Evolutionary conservation across 192 early-diverging fungal genomes (phyloP).

Genomic region (Chytriomyces confervae): DNA sequence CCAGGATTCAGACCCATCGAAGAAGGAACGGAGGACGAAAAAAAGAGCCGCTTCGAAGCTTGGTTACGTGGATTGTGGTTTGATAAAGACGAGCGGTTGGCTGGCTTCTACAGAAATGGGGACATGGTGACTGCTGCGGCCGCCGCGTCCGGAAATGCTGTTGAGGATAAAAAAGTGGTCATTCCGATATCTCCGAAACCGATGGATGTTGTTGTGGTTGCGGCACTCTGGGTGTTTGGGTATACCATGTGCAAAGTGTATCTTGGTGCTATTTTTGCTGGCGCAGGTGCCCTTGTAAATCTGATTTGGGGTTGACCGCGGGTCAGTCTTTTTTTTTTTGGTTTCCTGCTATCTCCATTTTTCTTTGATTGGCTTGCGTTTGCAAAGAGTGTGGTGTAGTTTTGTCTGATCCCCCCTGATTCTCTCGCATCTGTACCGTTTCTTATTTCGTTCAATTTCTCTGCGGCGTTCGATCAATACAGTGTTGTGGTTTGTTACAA

Average conservation of each 20-base stretch:
- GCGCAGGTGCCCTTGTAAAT: background rate
- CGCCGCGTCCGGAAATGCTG: background rate
- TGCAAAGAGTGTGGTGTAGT: too few species aligned
- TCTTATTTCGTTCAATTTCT: too few species aligned
- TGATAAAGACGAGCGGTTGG: slow-evolving; percentile 86
- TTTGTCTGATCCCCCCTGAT: too few species aligned
- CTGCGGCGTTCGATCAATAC: too few species aligned
- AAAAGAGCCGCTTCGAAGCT: slow-evolving; percentile 57
- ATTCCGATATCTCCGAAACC: background rate
- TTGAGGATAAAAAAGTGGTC: background rate
- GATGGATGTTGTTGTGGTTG: slow-evolving; percentile 5
- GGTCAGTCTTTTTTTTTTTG: background rate
- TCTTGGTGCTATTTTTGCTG: background rate
- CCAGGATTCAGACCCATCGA: slow-evolving; percentile 45
- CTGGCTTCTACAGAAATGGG: slow-evolving; percentile 77
- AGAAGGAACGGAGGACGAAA: slow-evolving; percentile 57
- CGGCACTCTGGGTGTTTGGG: background rate
- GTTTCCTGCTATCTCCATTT: background rate
- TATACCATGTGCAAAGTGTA: background rate
- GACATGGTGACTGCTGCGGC: slow-evolving; percentile 48
- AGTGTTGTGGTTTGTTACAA: too few species aligned
- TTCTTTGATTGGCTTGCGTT: background rate
- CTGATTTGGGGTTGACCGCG: background rate
- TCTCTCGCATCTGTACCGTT: too few species aligned
- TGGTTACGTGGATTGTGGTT: slow-evolving; percentile 81